Evolutionary conservation across 352 stramenopile genomes (phyloP).

Genomic region (Vaucheria bursata): DNA sequence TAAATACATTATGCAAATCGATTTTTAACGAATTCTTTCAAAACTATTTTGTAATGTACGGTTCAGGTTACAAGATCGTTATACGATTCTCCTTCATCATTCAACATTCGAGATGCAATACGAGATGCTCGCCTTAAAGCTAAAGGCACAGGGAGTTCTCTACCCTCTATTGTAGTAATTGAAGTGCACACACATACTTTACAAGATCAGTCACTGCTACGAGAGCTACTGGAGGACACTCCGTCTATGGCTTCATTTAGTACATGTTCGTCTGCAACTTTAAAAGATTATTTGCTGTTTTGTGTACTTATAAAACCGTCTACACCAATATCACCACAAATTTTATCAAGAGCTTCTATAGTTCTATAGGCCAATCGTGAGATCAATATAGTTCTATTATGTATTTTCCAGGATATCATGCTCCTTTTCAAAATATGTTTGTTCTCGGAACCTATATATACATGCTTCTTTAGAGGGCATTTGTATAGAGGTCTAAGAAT

Average conservation of each 20-base stretch:
- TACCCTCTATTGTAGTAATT: background rate
- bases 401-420: no score
- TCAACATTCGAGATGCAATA: background rate
- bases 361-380: no score
- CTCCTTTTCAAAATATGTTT: no score
- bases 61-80: background rate
- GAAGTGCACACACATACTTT: background rate
- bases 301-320: background rate
- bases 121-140: background rate
- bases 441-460: no score
- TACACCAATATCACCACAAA: background rate
- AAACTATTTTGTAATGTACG: no score
- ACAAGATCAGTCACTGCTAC: background rate
- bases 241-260: conserved; percentile 1
- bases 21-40: no score
- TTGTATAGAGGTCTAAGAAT: no score
- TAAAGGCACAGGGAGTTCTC: background rate
- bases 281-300: background rate
- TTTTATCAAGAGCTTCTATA: background rate
- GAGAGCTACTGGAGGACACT: conserved; percentile 6
- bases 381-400: no score
- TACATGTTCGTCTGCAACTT: background rate
- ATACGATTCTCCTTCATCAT: background rate
- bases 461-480: no score
- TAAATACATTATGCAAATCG: no score